Evolutionary conservation across 192 early-diverging fungal species (phyloP).

Genomic region (Backusella luteola): DNA sequence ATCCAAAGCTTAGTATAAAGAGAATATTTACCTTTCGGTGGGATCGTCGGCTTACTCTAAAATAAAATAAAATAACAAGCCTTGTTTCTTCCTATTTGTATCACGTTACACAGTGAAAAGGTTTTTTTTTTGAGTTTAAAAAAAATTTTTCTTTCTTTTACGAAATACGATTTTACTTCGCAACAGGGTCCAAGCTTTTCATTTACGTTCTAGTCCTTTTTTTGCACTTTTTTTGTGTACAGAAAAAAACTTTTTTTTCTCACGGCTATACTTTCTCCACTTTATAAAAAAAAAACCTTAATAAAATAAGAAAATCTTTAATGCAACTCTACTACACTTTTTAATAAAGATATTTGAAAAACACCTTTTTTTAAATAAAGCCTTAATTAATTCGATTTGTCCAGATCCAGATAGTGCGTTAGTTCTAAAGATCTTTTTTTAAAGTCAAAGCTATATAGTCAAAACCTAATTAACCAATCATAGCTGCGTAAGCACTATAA

Average conservation of each 20-base stretch:
- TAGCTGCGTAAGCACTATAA: background rate
- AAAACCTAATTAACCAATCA: background rate
- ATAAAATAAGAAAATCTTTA: background rate
- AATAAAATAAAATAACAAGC: background rate
- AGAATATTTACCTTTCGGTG: background rate
- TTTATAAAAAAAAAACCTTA: background rate
- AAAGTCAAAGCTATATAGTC: constrained; percentile 1
- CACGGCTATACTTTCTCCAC: constrained; percentile 1
- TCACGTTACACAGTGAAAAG: background rate
- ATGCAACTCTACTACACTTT: background rate
- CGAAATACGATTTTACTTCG: background rate
- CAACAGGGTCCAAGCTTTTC: background rate
- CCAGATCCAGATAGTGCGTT: background rate
- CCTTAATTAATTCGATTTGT: background rate
- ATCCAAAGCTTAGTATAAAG: background rate
- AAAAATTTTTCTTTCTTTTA: background rate
- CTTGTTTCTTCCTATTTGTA: background rate
- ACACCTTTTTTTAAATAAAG: background rate
- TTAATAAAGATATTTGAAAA: background rate
- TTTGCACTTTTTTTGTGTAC: background rate
- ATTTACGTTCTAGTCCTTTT: background rate
- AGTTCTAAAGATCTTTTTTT: constrained; percentile 1
- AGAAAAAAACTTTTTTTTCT: background rate
- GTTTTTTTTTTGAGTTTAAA: background rate
- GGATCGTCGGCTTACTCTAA: background rate